Percentiles rank a stretch among this genome's conserved stretches.
These are phyloP conservation scores for Flagelloscypha sp. DNA, from an alignment of 768 basidiomycete species.

Conservation along the genomic window DNA sequence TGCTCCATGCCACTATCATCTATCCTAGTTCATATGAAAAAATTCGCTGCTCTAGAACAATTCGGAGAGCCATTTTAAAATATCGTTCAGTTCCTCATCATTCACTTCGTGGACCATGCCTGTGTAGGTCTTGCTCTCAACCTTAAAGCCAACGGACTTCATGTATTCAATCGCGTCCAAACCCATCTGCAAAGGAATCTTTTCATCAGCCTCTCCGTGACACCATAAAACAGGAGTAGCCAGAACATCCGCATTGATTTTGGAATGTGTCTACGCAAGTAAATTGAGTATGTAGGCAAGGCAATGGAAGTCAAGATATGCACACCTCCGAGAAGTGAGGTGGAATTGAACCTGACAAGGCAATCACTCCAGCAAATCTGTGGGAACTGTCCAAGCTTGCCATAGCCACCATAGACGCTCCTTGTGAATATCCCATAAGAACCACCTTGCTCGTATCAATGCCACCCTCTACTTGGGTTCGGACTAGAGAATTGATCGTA, in stretches of 20 bases:
- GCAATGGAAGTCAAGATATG: neutral
- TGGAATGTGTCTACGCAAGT: no score
- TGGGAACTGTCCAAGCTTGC: constrained; percentile 33
- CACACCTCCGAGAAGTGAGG: constrained; percentile 17
- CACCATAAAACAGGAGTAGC: constrained; percentile 23
- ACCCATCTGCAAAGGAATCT: constrained; percentile 19
- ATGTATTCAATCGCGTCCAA: constrained; percentile 19
- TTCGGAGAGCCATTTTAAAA: constrained; percentile 16
- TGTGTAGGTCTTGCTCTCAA: no score
- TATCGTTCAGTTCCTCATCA: constrained; percentile 13
- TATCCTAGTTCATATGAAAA: no score
- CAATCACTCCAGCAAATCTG: constrained; percentile 23
- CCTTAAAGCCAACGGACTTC: constrained; percentile 11
- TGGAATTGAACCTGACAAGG: constrained; percentile 26
- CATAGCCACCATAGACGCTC: constrained; percentile 35
- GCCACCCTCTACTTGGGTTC: constrained; percentile 31
- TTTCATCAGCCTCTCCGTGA: constrained; percentile 18
- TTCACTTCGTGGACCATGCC: constrained; percentile 16
- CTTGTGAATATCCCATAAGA: constrained; percentile 43
- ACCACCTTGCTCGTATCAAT: constrained; percentile 34
- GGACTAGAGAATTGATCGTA: constrained; percentile 29
- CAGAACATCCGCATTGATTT: constrained; percentile 16
- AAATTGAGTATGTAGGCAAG: neutral
- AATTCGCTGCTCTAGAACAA: no score
- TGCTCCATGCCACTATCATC: no score